Conservation (phyloP, 2,329 filamentous ascomycete genomes). For the Phyllosticta citribraziliensis region DNA sequence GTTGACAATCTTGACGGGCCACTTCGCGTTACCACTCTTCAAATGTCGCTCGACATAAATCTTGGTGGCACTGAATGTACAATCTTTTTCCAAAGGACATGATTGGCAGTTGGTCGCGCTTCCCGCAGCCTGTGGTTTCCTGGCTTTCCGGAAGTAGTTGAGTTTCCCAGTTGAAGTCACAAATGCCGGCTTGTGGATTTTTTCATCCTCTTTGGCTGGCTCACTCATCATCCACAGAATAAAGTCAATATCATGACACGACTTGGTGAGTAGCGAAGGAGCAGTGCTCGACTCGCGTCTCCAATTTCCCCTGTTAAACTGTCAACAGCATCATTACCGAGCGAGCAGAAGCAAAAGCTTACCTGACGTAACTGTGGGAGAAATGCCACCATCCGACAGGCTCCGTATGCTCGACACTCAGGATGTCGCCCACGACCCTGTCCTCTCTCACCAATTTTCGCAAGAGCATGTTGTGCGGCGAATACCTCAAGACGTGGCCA, state of each 20-base stretch:
- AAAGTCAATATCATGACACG: conserved; percentile 92
- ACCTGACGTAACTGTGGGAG: not conserved
- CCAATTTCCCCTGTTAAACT: conserved; percentile 66
- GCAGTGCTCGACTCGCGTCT: conserved; percentile 66
- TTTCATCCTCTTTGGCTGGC: conserved; percentile 3
- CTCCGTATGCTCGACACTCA: conserved; percentile 84
- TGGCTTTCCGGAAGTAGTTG: conserved; percentile 64
- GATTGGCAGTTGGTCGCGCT: conserved; percentile 76
- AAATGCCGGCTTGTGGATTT: conserved; percentile 57
- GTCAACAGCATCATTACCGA: not conserved
- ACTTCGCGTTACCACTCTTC: conserved; percentile 55
- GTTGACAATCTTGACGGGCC: conserved; percentile 84
- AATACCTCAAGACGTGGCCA: conserved; percentile 88
- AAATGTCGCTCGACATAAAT: conserved; percentile 69
- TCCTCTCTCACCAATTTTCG: conserved; percentile 68
- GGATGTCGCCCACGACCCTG: conserved; percentile 68
- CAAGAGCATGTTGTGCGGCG: conserved; percentile 80
- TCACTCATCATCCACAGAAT: conserved; percentile 68
- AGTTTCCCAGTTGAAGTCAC: conserved; percentile 69
- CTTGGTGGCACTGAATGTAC: conserved; percentile 75
- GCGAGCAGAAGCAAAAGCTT: not conserved
- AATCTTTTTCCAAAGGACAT: conserved; percentile 64
- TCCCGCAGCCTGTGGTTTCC: conserved; percentile 69
- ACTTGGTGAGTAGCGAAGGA: conserved; percentile 83
- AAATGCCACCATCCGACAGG: conserved; percentile 97